These are phyloP conservation scores for Malus sieversii DNA, from an alignment of 306 rosid species.

Conservation along the genomic window DNA sequence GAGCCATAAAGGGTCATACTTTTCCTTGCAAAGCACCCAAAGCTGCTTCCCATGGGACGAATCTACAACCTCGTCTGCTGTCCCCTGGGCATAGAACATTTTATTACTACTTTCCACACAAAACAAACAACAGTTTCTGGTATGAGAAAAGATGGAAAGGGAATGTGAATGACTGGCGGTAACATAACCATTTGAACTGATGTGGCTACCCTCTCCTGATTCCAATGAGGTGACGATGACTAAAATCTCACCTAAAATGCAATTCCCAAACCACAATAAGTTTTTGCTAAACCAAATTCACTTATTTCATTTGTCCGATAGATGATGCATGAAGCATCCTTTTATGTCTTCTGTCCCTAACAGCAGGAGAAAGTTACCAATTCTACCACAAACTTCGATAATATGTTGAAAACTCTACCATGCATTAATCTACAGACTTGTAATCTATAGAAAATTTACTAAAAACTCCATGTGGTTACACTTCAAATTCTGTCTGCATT, in stretches of 20 bases:
- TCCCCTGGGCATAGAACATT: slow-evolving; percentile 49
- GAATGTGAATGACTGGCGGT: not conserved
- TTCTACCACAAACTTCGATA: too few relatives aligned
- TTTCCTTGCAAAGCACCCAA: slow-evolving; percentile 82
- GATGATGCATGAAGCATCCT: not conserved
- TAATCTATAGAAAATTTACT: not conserved
- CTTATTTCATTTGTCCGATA: not conserved
- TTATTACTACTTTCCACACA: not conserved
- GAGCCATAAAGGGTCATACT: slow-evolving; percentile 85
- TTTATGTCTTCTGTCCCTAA: not conserved
- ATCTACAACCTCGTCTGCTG: slow-evolving; percentile 92
- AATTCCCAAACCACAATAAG: not conserved
- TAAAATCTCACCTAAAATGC: not conserved
- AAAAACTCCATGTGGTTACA: not conserved
- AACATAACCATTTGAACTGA: not conserved
- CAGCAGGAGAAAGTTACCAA: too few relatives aligned
- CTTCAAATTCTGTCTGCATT: not conserved
- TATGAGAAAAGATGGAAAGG: not conserved
- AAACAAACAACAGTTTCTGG: not conserved
- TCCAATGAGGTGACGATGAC: not conserved
- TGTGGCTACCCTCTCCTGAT: not conserved
- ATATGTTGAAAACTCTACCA: too few relatives aligned
- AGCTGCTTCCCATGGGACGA: slow-evolving; percentile 87
- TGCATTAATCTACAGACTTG: not conserved
- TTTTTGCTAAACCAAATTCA: not conserved